A percentile compares a stretch with the other conserved stretches of the same genome.
phyloP scores from a whole-genome alignment of 768 basidiomycete genomes.

The Calocybe cyanea region DNA sequence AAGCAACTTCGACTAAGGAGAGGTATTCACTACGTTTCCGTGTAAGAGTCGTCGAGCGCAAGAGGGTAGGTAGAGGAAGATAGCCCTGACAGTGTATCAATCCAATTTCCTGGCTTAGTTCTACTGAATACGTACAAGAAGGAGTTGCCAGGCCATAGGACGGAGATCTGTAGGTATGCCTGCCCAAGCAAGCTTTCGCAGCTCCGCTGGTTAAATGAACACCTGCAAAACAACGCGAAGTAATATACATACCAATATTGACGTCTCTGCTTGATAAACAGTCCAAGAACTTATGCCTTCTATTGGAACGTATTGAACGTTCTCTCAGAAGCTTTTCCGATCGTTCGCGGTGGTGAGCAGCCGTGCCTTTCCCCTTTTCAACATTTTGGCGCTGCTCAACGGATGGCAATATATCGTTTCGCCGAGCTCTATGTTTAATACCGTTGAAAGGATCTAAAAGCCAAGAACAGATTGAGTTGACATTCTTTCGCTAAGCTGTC shows the following conservation, averaged over 20 bases:
- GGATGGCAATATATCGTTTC: constrained; percentile 29
- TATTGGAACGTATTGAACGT: constrained; percentile 73
- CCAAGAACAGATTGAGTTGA: constrained; percentile 18
- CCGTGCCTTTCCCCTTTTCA: constrained; percentile 16
- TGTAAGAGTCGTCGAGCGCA: constrained; percentile 72
- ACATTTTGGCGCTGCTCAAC: constrained; percentile 20
- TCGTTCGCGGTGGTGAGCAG: constrained; percentile 33
- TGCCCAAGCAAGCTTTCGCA: constrained; percentile 92
- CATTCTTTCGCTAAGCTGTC: constrained; percentile 2
- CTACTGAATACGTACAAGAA: constrained; percentile 60
- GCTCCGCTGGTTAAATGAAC: constrained; percentile 48
- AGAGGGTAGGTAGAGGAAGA: constrained; percentile 76
- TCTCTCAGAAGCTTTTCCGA: constrained; percentile 66
- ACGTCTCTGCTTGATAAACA: constrained; percentile 75
- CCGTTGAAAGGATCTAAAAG: constrained; percentile 56
- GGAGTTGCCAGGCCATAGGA: constrained; percentile 90
- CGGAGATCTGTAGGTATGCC: constrained; percentile 87
- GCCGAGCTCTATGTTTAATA: constrained; percentile 41
- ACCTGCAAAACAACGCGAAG: background rate
- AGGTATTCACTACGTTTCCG: constrained; percentile 92
- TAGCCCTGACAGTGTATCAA: constrained; percentile 62
- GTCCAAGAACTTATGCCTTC: constrained; percentile 77
- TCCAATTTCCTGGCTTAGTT: constrained; percentile 6
- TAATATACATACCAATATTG: constrained; percentile 62
- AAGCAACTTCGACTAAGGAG: constrained; percentile 85